These are phyloP conservation scores for Lavandula angustifolia DNA, from an alignment of 257 asterid genomes.

Conservation along the genomic window DNA sequence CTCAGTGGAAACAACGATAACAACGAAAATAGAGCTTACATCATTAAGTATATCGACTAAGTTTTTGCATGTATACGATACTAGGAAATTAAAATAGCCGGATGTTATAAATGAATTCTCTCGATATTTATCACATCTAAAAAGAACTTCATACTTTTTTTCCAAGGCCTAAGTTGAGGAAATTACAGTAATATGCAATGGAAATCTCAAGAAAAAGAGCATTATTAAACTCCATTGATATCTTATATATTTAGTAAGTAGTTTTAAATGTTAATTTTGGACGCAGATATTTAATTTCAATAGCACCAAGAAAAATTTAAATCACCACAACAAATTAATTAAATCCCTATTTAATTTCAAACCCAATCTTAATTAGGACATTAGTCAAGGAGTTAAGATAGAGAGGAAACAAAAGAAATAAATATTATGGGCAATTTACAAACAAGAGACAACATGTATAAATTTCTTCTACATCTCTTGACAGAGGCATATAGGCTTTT, in stretches of 20 bases:
- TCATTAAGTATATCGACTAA: too few species aligned
- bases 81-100: too few species aligned
- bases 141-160: too few species aligned
- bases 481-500: conserved; percentile 18
- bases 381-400: not conserved
- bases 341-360: conserved; percentile 29
- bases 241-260: conserved; percentile 21
- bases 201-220: conserved; percentile 20
- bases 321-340: conserved; percentile 5
- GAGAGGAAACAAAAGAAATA: not conserved
- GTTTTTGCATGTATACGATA: too few species aligned
- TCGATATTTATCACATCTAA: too few species aligned
- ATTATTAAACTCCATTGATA: conserved; percentile 19
- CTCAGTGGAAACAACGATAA: too few species aligned
- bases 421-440: not conserved
- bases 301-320: conserved; percentile 28
- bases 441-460: conserved; percentile 25
- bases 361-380: conserved; percentile 13
- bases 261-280: conserved; percentile 35
- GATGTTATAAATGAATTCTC: too few species aligned
- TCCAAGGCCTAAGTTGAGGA: too few species aligned
- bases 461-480: conserved; percentile 15
- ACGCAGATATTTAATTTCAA: conserved; percentile 29
- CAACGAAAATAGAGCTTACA: too few species aligned
- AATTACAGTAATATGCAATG: too few species aligned